Conservation (phyloP, 371 early-diverging fungal genomes). For the Mortierella sp. region DNA sequence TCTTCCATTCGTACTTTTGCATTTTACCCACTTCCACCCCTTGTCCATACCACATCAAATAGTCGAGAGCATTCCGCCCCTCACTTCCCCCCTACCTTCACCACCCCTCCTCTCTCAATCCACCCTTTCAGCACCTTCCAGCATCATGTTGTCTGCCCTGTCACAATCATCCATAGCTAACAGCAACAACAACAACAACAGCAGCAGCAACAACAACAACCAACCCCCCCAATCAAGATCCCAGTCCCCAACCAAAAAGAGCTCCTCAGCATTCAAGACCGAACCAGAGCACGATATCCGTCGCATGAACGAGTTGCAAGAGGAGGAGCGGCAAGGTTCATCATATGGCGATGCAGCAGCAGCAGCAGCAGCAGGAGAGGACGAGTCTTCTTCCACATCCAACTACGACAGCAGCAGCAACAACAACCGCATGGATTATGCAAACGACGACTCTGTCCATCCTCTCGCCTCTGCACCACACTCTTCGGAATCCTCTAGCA, state of each 20-base stretch:
- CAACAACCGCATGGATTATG: slow-evolving; percentile 34
- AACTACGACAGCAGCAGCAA: slow-evolving; percentile 1
- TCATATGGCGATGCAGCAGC: neutral
- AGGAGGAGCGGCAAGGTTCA: neutral
- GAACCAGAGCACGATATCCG: slow-evolving; percentile 23
- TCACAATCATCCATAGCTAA: slow-evolving; percentile 33
- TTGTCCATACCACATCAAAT: slow-evolving; percentile 5
- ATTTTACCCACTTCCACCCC: slow-evolving; percentile 6
- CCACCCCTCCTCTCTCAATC: neutral
- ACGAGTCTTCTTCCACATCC: neutral
- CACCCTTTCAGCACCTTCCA: neutral
- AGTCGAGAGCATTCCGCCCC: slow-evolving; percentile 14
- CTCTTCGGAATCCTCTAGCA: slow-evolving; percentile 10
- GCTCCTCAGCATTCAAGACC: slow-evolving; percentile 19
- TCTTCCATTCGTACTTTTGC: slow-evolving; percentile 7
- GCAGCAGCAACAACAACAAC: slow-evolving; percentile 16
- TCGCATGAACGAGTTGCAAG: neutral
- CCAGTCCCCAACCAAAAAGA: slow-evolving; percentile 23
- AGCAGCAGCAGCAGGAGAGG: neutral
- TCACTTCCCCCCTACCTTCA: neutral
- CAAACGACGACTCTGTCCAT: slow-evolving; percentile 32
- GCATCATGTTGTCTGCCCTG: slow-evolving; percentile 37
- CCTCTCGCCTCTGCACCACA: slow-evolving; percentile 27
- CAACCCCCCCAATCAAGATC: slow-evolving; percentile 14
- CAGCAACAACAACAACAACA: slow-evolving; percentile 11